Base-by-base conservation (phyloP, 2,329 filamentous ascomycete genomes). In the Monilinia vaccinii-corymbosi region DNA sequence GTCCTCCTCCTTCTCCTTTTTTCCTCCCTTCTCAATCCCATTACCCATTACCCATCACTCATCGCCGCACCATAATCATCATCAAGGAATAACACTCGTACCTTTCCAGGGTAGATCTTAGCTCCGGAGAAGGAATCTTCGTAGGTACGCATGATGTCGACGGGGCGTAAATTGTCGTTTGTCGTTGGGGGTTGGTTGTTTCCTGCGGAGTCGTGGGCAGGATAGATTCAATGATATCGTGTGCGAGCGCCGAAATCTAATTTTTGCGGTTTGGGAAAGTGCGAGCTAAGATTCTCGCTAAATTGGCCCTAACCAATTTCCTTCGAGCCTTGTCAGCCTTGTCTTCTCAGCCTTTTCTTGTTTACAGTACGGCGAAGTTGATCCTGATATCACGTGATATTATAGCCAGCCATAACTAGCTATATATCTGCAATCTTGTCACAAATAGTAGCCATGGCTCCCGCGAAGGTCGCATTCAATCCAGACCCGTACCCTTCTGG, bases 51-150 rank as follows among this genome's bases (percentile, higher is more conserved):
- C 60, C 48, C n/a, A n/a, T n/a, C 25, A 31, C 32, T 51, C 49
- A 61, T 61, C 60, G 63, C 60, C 48, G 67, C 73, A 42, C 53
- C 56, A 52, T 58, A 52, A 49, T 60, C 52, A 49, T 60, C 28
- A 46, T 31, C 21, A 34, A 51, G 13, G 18, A 23, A 18, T 38
- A 18, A 48, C 18, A 40, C 67, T 76, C 82, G 76, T 81, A 88
- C 86, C 86, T 88, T 88, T 78, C 86, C 86, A 74, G 86, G 86
- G 82, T 88, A 89, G 79, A 89, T 88, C 81, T 87, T 88, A 79
- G 84, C 79, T 74, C 85, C 86, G 78, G 82, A 86, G 83, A 89
- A 89, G 73, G 83, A 82, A 75, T 89, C 86, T 80, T 89, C 86
- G 85, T 88, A 89, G 56, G 70, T 72, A 68, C 71, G 68, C 71